Percentiles rank a stretch among this genome's conserved stretches.
These are phyloP conservation scores for Tolypocladium guangdongense DNA, from an alignment of 2,329 filamentous ascomycete species.

Conservation along the genomic window DNA sequence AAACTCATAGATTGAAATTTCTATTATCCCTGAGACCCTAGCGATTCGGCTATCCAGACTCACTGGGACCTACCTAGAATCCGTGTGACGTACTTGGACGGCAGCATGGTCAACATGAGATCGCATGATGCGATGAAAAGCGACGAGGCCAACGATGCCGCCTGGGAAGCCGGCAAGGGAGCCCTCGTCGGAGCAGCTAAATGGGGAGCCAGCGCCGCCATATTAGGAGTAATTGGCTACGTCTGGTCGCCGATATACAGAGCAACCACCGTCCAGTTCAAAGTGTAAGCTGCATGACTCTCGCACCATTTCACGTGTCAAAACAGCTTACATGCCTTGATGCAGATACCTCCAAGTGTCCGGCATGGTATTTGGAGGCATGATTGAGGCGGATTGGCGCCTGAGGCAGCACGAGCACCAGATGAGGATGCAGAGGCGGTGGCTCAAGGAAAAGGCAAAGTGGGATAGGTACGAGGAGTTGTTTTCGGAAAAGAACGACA, in stretches of 20 bases:
- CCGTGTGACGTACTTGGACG: neutral
- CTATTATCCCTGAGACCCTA: neutral
- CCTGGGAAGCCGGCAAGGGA: constrained; percentile 60
- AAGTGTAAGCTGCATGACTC: constrained; percentile 46
- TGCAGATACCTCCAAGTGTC: constrained; percentile 71
- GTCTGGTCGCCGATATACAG: constrained; percentile 61
- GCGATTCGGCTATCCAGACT: neutral
- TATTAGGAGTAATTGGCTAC: constrained; percentile 52
- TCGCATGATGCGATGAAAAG: constrained; percentile 48
- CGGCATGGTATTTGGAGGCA: constrained; percentile 70
- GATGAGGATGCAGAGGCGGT: constrained; percentile 52
- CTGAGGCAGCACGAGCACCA: constrained; percentile 56
- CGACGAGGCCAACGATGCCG: constrained; percentile 57
- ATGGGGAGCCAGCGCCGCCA: constrained; percentile 58
- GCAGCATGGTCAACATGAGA: constrained; percentile 24
- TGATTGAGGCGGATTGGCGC: constrained; percentile 63
- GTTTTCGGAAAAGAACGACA: constrained; percentile 32
- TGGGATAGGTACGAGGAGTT: constrained; percentile 60
- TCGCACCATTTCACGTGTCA: neutral
- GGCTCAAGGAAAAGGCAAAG: constrained; percentile 52
- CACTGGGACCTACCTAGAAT: neutral
- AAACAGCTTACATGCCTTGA: neutral
- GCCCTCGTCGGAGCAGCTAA: constrained; percentile 56
- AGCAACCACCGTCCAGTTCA: constrained; percentile 63
- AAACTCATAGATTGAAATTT: neutral